phyloP scores from a whole-genome alignment of 1,284 basidiomycete species.

The Termitomyces sp. region DNA sequence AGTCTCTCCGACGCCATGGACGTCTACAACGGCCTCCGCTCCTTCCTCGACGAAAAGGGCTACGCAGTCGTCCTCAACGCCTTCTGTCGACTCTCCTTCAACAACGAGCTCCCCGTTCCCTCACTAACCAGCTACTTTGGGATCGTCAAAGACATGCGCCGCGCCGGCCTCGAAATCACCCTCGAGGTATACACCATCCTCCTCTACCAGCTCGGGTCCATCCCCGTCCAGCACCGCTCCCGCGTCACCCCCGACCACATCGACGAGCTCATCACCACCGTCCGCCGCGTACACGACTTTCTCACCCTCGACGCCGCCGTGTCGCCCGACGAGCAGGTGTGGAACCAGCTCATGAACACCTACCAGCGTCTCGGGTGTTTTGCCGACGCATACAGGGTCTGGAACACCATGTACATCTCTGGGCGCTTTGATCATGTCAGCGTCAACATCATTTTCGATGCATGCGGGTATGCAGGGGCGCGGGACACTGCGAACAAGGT shows the following conservation, averaged over 20 bases:
- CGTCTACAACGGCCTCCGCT: constrained; percentile 47
- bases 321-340: constrained; percentile 69
- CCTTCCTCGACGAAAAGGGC: constrained; percentile 47
- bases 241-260: constrained; percentile 21
- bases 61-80: constrained; percentile 58
- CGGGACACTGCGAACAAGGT: constrained; percentile 48
- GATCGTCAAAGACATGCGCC: constrained; percentile 82
- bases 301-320: constrained; percentile 75
- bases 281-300: constrained; percentile 73
- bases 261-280: constrained; percentile 37
- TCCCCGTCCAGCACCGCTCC: constrained; percentile 31
- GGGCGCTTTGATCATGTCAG: constrained; percentile 57
- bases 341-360: constrained; percentile 88
- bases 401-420: constrained; percentile 70
- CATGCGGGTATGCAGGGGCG: constrained; percentile 63
- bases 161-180: constrained; percentile 53
- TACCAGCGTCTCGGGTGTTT: constrained; percentile 77
- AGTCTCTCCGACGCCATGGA: constrained; percentile 56
- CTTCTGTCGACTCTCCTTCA: constrained; percentile 54
- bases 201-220: constrained; percentile 49
- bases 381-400: constrained; percentile 70
- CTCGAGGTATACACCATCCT: constrained; percentile 70
- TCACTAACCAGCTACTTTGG: constrained; percentile 67
- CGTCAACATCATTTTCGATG: constrained; percentile 81
- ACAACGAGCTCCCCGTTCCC: constrained; percentile 35